Evolutionary conservation across 2,329 filamentous ascomycete genomes (phyloP).

Genomic region (Colletotrichum chrysophilum): DNA sequence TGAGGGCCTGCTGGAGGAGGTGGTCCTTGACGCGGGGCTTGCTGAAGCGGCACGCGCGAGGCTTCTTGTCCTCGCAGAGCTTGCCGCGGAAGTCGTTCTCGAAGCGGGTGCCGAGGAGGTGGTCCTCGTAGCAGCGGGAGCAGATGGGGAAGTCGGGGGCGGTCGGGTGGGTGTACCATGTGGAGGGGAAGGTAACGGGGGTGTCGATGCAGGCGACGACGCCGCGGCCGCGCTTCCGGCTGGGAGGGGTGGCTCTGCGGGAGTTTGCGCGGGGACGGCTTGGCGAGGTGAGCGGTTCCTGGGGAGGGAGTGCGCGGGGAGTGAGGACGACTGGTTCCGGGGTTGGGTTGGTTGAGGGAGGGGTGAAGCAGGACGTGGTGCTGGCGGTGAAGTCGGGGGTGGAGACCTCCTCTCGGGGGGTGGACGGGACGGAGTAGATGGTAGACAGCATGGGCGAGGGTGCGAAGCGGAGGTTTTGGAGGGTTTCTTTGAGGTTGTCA

Average conservation of each 20-base stretch:
- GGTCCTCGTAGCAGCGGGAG: slow-evolving; percentile 41
- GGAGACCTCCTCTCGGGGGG: neutral
- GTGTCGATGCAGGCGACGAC: slow-evolving; percentile 32
- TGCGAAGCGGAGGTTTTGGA: slow-evolving; percentile 16
- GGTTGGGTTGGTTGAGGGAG: slow-evolving; percentile 16
- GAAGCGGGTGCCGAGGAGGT: slow-evolving; percentile 36
- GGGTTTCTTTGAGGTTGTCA: slow-evolving; percentile 14
- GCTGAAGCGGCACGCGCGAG: slow-evolving; percentile 39
- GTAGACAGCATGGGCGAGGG: slow-evolving; percentile 19
- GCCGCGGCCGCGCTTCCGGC: slow-evolving; percentile 8
- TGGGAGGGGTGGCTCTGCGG: slow-evolving; percentile 1
- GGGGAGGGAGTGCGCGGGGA: neutral
- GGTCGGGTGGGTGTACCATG: slow-evolving; percentile 41
- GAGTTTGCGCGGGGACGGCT: slow-evolving; percentile 12
- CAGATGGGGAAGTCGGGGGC: slow-evolving; percentile 39
- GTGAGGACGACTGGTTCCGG: slow-evolving; percentile 1
- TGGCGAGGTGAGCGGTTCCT: neutral
- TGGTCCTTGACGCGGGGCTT: slow-evolving; percentile 33
- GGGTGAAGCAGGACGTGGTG: slow-evolving; percentile 13
- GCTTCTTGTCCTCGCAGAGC: slow-evolving; percentile 26
- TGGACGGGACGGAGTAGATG: slow-evolving; percentile 15
- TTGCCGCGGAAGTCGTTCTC: slow-evolving; percentile 28
- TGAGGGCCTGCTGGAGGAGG: slow-evolving; percentile 33
- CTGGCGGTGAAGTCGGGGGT: slow-evolving; percentile 11
- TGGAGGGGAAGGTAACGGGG: slow-evolving; percentile 31